These are phyloP conservation scores for Cephalotrichum gorgonifer DNA, from an alignment of 2,329 filamentous ascomycete genomes.

Conservation along the genomic window DNA sequence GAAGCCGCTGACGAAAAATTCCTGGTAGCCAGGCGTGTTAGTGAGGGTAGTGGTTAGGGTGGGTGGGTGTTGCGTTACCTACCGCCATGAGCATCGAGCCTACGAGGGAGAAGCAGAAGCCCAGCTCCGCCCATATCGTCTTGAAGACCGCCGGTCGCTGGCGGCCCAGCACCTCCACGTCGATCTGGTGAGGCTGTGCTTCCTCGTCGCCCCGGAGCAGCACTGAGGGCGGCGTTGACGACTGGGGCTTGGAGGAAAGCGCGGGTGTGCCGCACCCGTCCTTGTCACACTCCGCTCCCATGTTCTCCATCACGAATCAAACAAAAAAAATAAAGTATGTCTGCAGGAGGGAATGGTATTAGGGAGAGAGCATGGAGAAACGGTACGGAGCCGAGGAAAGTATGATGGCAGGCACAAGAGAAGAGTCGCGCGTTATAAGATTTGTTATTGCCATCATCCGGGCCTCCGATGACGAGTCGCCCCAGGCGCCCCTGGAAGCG, in stretches of 20 bases:
- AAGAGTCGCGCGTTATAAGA: too few relatives aligned
- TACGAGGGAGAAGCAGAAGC: constrained; percentile 52
- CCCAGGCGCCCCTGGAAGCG: too few relatives aligned
- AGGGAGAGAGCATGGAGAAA: too few relatives aligned
- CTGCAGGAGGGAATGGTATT: too few relatives aligned
- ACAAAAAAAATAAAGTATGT: too few relatives aligned
- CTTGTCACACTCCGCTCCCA: background rate
- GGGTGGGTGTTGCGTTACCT: background rate
- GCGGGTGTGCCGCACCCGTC: background rate
- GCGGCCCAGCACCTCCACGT: constrained; percentile 51
- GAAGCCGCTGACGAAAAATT: constrained; percentile 10
- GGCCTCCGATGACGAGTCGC: too few relatives aligned
- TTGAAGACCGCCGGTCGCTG: constrained; percentile 48
- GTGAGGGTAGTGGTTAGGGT: background rate
- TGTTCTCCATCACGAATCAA: background rate
- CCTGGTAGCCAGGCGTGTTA: constrained; percentile 8
- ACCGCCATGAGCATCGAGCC: constrained; percentile 47
- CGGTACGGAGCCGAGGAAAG: too few relatives aligned
- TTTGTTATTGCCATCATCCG: too few relatives aligned
- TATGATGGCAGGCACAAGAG: too few relatives aligned
- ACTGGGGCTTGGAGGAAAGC: background rate
- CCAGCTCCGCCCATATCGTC: constrained; percentile 42
- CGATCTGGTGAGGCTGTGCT: constrained; percentile 9
- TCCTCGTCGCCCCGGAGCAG: background rate
- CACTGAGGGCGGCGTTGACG: background rate